Base-by-base conservation (phyloP, 345 rosid genomes). In the Gossypium herbaceum region DNA sequence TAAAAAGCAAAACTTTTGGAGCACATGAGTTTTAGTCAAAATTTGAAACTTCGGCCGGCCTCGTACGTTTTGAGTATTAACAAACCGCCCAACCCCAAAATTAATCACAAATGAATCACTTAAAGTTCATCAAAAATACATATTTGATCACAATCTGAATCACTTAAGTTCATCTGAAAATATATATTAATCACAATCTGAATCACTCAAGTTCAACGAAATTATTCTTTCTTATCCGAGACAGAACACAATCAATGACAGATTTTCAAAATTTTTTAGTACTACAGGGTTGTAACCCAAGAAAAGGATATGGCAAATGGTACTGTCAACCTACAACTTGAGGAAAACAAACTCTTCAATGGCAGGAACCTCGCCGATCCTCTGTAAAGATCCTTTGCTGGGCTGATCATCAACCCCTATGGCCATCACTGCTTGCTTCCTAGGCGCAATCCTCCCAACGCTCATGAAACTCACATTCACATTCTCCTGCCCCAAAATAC, bases 381-480 rank as follows among this genome's bases (percentile, higher is more conserved):
- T 55, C 58, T 55, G 58, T n/a, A 55, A n/a, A n/a, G 58, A n/a
- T n/a, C 17, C 22, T 55, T 55, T 55, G 22, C 58, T 55, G 11
- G 58, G 58, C 19, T 55, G 58, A 0, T 55, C 24, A 55, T 55
- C 58, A 1, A 55, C 58, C 9, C 58, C 58, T 55, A 55, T 55
- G 9, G 58, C 58, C 58, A 55, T 55, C 58, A 55, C 58, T 8
- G 58, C 58, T 55, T 17, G 58, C 58, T 55, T 55, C 58, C 58
- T 55, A 0, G 58, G 58, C 10, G 58, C 20, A 7, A 55, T 55
- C 58, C 58, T 55, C 58, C 58, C 58, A 7, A 55, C 97, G 6
- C 90, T 92, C 94, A 88, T 88, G 84, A 92, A 92, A 65, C 89
- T 88, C 63, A 92, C 93, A n/a, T 55, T 55, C 20, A 55, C 58